These are phyloP conservation scores for Xylaria bambusicola DNA, from an alignment of 495 filamentous ascomycete species.

Conservation along the genomic window DNA sequence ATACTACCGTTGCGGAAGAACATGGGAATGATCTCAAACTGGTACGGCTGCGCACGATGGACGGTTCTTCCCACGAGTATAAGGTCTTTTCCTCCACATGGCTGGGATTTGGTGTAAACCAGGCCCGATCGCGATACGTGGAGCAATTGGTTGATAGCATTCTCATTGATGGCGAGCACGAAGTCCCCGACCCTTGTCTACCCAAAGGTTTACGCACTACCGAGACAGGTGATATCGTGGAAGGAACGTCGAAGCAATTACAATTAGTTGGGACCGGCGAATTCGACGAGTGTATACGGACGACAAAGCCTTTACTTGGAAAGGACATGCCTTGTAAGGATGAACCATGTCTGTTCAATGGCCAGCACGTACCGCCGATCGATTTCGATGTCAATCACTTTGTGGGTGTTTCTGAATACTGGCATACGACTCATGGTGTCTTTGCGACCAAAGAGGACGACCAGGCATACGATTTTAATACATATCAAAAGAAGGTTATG, in stretches of 20 bases:
- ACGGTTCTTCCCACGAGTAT: slow-evolving; percentile 76
- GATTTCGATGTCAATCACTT: slow-evolving; percentile 99
- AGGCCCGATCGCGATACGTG: slow-evolving; percentile 82
- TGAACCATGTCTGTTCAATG: slow-evolving; percentile 82
- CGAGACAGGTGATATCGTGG: slow-evolving; percentile 56
- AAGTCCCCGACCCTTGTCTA: slow-evolving; percentile 90
- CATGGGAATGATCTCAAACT: slow-evolving; percentile 89
- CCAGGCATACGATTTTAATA: slow-evolving; percentile 86
- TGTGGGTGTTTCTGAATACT: slow-evolving; percentile 96
- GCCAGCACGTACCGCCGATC: slow-evolving; percentile 89
- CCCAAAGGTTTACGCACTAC: slow-evolving; percentile 74
- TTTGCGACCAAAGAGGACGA: slow-evolving; percentile 78
- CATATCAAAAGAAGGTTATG: slow-evolving; percentile 82
- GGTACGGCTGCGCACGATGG: slow-evolving; percentile 76
- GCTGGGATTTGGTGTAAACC: slow-evolving; percentile 93
- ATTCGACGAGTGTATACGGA: slow-evolving; percentile 81
- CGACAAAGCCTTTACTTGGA: slow-evolving; percentile 83
- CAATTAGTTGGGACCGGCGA: slow-evolving; percentile 75
- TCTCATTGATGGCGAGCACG: slow-evolving; percentile 52
- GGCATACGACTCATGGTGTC: slow-evolving; percentile 96
- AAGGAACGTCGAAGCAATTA: slow-evolving; percentile 31
- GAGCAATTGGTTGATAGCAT: slow-evolving; percentile 64
- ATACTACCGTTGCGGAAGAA: slow-evolving; percentile 84
- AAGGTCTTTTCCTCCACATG: slow-evolving; percentile 93
- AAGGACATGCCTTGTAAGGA: slow-evolving; percentile 86